Evolutionary conservation across 2,329 filamentous ascomycete genomes (phyloP).

Genomic region (Sclerotinia sclerotiorum): DNA sequence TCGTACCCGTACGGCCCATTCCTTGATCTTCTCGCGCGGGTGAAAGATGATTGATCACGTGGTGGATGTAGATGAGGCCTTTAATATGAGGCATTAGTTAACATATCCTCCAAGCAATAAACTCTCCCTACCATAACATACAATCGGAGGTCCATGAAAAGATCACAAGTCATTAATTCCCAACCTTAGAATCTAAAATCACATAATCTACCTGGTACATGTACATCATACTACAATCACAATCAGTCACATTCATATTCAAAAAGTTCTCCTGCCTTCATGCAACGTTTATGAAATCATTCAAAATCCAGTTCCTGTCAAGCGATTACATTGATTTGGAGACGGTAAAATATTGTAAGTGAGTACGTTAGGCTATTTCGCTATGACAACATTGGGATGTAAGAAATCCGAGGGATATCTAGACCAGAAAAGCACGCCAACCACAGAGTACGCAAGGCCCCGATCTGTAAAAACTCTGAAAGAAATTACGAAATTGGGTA

Average conservation of each 20-base stretch:
- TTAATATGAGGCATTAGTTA: background rate
- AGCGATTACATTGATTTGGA: constrained; percentile 12
- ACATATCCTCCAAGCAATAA: no score
- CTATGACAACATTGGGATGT: constrained; percentile 20
- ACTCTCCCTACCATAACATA: no score
- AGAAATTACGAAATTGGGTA: constrained; percentile 30
- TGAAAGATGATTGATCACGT: background rate
- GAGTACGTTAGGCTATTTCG: constrained; percentile 19
- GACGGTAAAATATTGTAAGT: constrained; percentile 16
- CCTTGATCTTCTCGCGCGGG: background rate
- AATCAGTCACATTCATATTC: constrained; percentile 3
- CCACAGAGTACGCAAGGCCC: constrained; percentile 32
- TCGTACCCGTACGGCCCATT: no score
- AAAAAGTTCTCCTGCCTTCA: background rate
- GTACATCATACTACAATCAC: background rate
- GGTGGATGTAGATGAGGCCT: background rate
- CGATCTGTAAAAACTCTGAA: constrained; percentile 33
- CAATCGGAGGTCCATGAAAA: no score
- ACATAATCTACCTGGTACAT: background rate
- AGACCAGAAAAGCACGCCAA: constrained; percentile 35
- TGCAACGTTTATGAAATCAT: background rate
- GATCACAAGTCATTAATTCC: no score
- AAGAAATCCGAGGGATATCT: constrained; percentile 35
- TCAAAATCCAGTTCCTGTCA: background rate
- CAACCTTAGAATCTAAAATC: no score